Conservation (phyloP, 1,284 basidiomycete genomes). For the Apiotrichum akiyoshidainum region DNA sequence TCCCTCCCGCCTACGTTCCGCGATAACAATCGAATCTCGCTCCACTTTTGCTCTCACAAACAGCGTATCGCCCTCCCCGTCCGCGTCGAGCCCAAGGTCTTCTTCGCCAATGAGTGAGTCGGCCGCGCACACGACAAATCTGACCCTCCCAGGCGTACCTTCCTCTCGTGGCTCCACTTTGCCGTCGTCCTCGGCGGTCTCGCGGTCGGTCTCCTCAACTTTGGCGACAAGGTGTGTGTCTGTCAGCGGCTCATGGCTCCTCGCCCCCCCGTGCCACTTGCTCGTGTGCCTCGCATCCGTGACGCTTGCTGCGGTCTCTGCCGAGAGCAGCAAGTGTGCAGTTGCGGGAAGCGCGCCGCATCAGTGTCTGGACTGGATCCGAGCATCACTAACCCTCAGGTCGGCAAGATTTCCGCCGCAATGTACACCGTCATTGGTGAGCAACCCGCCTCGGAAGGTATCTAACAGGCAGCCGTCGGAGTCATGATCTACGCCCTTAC, state of each 20-base stretch:
- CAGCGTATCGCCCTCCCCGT: constrained; percentile 87
- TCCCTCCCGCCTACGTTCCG: background rate
- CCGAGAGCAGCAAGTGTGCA: no score
- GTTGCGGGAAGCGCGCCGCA: no score
- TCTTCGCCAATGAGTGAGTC: constrained; percentile 84
- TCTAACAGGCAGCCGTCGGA: constrained; percentile 67
- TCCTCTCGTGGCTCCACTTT: constrained; percentile 94
- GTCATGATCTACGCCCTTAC: constrained; percentile 95
- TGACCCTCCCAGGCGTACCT: constrained; percentile 59
- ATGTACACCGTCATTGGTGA: constrained; percentile 52
- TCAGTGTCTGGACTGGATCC: background rate
- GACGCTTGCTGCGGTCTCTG: no score
- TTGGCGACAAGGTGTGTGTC: constrained; percentile 76
- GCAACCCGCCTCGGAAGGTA: constrained; percentile 8
- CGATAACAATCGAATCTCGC: no score
- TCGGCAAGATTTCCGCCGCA: constrained; percentile 51
- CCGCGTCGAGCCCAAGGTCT: constrained; percentile 82
- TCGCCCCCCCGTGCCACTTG: no score
- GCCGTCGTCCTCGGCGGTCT: constrained; percentile 89
- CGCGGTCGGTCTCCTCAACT: constrained; percentile 93
- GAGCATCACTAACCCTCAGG: constrained; percentile 20
- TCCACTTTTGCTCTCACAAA: background rate
- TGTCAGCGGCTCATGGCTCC: background rate
- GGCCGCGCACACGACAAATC: background rate
- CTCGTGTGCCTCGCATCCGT: no score